These are phyloP conservation scores for Brassica hybrid DNA, from an alignment of 441 rosid species.

Conservation along the genomic window DNA sequence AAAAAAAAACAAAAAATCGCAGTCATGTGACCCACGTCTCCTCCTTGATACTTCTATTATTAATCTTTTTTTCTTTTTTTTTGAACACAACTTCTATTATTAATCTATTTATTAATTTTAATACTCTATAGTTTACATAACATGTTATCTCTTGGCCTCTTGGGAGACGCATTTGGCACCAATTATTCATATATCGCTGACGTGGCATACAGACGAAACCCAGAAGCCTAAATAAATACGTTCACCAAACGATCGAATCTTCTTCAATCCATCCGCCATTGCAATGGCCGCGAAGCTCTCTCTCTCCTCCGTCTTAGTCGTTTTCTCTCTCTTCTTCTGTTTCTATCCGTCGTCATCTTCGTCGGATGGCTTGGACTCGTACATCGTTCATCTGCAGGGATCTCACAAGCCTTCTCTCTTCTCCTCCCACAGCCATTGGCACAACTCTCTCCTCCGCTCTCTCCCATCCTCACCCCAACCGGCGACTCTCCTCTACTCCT, in stretches of 20 bases:
- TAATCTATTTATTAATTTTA: too few relatives aligned
- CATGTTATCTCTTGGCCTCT: constrained; percentile 18
- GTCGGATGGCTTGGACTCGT: constrained; percentile 43
- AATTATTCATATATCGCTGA: constrained; percentile 28
- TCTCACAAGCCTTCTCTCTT: constrained; percentile 66
- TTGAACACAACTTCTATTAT: too few relatives aligned
- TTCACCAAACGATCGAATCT: constrained; percentile 5
- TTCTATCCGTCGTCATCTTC: constrained; percentile 29
- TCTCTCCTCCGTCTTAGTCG: constrained; percentile 34
- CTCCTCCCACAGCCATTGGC: constrained; percentile 62
- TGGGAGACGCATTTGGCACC: constrained; percentile 16
- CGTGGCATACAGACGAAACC: constrained; percentile 34
- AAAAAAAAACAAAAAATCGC: too few relatives aligned
- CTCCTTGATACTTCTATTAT: neutral
- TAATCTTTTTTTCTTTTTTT: too few relatives aligned
- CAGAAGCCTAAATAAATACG: constrained; percentile 25
- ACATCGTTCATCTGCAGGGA: constrained; percentile 68
- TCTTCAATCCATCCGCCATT: constrained; percentile 22
- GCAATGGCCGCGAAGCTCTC: constrained; percentile 52
- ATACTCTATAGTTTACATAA: neutral
- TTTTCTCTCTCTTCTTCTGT: constrained; percentile 38
- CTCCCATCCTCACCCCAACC: constrained; percentile 60
- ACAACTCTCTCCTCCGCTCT: constrained; percentile 59
- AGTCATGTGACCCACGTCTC: constrained; percentile 43
- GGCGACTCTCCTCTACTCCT: constrained; percentile 64